These are phyloP conservation scores for Syzygium aromaticum DNA, from an alignment of 345 rosid genomes.

Conservation along the genomic window DNA sequence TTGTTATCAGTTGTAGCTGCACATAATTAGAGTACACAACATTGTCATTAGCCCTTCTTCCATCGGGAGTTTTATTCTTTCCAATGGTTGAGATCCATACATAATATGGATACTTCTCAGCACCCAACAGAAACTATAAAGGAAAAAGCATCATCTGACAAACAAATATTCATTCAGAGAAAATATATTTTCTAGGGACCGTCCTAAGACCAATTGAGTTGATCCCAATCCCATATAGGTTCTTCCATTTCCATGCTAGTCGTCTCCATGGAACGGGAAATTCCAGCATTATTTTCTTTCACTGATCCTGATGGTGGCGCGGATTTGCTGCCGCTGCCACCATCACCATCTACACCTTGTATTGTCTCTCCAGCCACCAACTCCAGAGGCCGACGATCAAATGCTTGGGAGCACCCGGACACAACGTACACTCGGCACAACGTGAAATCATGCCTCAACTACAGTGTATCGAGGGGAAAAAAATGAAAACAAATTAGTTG, in stretches of 20 bases:
- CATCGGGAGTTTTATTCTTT: background rate
- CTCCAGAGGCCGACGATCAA: slow-evolving; percentile 72
- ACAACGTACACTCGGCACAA: slow-evolving; percentile 69
- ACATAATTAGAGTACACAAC: background rate
- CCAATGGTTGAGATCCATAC: background rate
- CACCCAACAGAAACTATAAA: background rate
- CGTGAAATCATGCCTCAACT: slow-evolving; percentile 62
- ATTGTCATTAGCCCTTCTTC: background rate
- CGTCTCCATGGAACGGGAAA: background rate
- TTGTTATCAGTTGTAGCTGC: background rate
- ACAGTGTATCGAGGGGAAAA: background rate
- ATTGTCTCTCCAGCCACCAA: slow-evolving; percentile 3
- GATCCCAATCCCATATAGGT: slow-evolving; percentile 53
- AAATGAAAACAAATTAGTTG: background rate
- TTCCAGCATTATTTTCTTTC: background rate
- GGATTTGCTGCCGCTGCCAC: slow-evolving; percentile 6
- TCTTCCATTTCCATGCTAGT: background rate
- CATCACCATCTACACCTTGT: slow-evolving; percentile 7
- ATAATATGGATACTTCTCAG: background rate
- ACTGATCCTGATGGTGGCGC: background rate
- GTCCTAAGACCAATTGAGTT: slow-evolving; percentile 18
- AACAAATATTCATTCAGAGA: background rate
- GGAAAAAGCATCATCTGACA: background rate
- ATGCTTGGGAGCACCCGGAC: slow-evolving; percentile 67
- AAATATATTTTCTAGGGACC: background rate